phyloP scores from a whole-genome alignment of 176 grass and related monocot species.

The Oropetium thomaeum region DNA sequence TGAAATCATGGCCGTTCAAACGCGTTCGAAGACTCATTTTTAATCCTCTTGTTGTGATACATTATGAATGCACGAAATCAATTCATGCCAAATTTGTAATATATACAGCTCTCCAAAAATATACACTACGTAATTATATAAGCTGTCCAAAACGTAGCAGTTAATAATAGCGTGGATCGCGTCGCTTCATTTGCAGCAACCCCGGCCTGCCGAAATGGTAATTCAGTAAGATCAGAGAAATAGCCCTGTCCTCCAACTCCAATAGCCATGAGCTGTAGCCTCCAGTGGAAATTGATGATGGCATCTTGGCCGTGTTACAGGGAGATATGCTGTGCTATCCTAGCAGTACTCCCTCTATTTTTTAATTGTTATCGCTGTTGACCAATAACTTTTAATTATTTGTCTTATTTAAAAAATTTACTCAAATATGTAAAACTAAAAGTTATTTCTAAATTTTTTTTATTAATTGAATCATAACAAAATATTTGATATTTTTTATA shows the following conservation, averaged over 20 bases:
- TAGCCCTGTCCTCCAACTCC: neutral
- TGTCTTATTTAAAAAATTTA: too few relatives aligned
- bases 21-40: neutral
- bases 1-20: neutral
- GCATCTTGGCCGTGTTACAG: neutral
- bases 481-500: too few relatives aligned
- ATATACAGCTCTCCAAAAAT: slow-evolving; percentile 10
- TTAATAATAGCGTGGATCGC: neutral
- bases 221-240: neutral
- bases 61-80: neutral
- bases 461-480: too few relatives aligned
- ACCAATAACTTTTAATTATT: too few relatives aligned
- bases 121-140: too few relatives aligned
- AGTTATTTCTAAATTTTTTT: too few relatives aligned
- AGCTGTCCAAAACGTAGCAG: neutral
- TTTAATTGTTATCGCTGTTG: too few relatives aligned
- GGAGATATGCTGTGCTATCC: neutral
- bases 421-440: too few relatives aligned
- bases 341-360: too few relatives aligned
- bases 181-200: neutral
- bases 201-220: neutral
- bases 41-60: neutral
- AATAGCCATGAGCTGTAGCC: neutral
- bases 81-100: neutral
- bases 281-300: neutral